Evolutionary conservation across 2,329 filamentous ascomycete species (phyloP).

Genomic region (Neofusicoccum sp.): DNA sequence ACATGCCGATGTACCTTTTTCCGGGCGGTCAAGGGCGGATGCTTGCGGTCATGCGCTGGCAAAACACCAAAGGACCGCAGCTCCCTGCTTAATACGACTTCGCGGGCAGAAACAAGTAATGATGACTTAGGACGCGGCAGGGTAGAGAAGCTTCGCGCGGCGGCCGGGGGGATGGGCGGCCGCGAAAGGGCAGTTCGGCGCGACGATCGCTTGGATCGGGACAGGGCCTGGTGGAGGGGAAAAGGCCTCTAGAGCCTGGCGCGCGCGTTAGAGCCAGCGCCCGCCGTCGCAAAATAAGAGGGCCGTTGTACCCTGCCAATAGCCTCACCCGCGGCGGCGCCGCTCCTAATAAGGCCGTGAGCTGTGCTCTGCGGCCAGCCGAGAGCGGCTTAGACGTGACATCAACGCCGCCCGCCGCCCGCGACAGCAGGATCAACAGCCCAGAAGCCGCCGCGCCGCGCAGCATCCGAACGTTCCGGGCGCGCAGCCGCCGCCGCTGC

Average conservation of each 20-base stretch:
- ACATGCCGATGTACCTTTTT: constrained; percentile 17
- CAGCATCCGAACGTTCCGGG: background rate
- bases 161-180: background rate
- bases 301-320: background rate
- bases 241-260: background rate
- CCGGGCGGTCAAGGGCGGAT: constrained; percentile 13
- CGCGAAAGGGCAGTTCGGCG: constrained; percentile 7
- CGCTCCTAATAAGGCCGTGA: constrained; percentile 12
- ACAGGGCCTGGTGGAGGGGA: background rate
- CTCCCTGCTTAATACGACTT: constrained; percentile 14
- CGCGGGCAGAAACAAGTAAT: constrained; percentile 5
- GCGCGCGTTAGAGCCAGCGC: constrained; percentile 6
- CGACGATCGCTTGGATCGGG: background rate
- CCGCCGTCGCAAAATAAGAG: constrained; percentile 1
- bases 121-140: background rate
- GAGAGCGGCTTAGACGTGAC: constrained; percentile 13
- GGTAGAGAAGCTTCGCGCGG: constrained; percentile 12
- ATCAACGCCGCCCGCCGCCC: background rate
- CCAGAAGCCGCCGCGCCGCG: background rate
- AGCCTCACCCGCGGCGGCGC: background rate
- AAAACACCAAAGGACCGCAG: background rate
- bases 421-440: constrained; percentile 2
- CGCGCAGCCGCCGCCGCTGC: background rate
- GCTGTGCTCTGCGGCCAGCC: constrained; percentile 11
- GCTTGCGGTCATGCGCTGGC: constrained; percentile 10